Base-by-base conservation (phyloP, 768 basidiomycete genomes). In the Pisolithus orientalis region DNA sequence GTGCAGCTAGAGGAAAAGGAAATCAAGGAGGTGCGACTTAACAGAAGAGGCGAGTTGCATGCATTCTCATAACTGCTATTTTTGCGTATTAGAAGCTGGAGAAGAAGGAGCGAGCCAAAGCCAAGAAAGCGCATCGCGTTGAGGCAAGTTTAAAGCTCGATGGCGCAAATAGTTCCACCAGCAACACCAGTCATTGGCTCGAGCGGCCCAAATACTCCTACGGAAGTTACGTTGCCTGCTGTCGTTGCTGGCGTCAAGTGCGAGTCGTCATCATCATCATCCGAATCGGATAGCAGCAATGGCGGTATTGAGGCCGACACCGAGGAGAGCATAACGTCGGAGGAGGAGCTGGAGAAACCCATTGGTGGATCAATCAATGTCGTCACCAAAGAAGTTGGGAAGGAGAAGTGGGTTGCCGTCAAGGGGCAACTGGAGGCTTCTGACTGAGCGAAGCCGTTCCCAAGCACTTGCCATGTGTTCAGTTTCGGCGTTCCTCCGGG, bases 321-420 rank as follows among this genome's bases (percentile, higher is more conserved):
- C 24, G 87, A 90, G 66, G 85, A 84, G 62, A 87, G 85, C 61
- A 71, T 85, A 57, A 84, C 85, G 3, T 87, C 85, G 32, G 87
- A 89, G 59, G 87, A 77, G 52, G 80, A 87, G 61, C 62, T 65
- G 21, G 78, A 82, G 39, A 79, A 78, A 60, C 58, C 63, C 17
- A 65, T 62, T 42, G 65, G 61, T 28, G 50, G 47, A 31, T 46
- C 28, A 3, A n/a, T 45, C 28, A 45, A n/a, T 27, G 25, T 51
- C 6, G 54, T 62, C 25, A 29, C 38, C 50, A 65, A 63, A 51
- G 66, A 73, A 39, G 66, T 57, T 44, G 66, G 68, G 59, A 79
- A 77, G 64, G 87, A 90, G 62, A 87, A 85, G 64, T 90, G 88
- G 88, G 80, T 90, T 47, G 73, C 85, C 17, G 82, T 90, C 64